Evolutionary conservation across 2,329 filamentous ascomycete genomes (phyloP).

Genomic region (Huntiella decipiens): DNA sequence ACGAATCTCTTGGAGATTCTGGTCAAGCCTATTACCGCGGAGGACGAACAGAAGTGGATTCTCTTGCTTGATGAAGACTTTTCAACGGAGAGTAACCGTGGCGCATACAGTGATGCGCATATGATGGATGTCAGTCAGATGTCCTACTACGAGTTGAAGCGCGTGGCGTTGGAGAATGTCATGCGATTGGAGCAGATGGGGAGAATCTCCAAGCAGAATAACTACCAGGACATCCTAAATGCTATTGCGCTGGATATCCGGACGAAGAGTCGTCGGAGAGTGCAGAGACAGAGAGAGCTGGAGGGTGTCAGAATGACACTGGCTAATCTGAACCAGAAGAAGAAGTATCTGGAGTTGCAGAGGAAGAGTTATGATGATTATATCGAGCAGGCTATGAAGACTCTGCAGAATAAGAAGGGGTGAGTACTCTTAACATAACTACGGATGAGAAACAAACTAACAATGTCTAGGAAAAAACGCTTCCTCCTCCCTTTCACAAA

Average conservation of each 20-base stretch:
- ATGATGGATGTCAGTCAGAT: slow-evolving; percentile 78
- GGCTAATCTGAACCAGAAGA: slow-evolving; percentile 63
- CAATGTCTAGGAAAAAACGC: slow-evolving; percentile 49
- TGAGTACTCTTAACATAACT: slow-evolving; percentile 21
- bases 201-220: slow-evolving; percentile 73
- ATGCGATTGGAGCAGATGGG: slow-evolving; percentile 73
- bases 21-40: slow-evolving; percentile 66
- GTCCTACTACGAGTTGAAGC: slow-evolving; percentile 82
- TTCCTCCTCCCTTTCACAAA: slow-evolving; percentile 95
- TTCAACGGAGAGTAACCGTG: slow-evolving; percentile 34
- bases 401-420: slow-evolving; percentile 90
- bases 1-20: slow-evolving; percentile 87
- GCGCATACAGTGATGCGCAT: slow-evolving; percentile 78
- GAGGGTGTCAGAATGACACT: slow-evolving; percentile 66
- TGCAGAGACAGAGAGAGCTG: slow-evolving; percentile 79
- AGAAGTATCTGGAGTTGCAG: slow-evolving; percentile 81
- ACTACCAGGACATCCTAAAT: slow-evolving; percentile 95
- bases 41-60: slow-evolving; percentile 83
- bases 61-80: slow-evolving; percentile 68
- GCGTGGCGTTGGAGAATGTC: slow-evolving; percentile 83
- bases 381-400: slow-evolving; percentile 95
- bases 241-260: slow-evolving; percentile 92
- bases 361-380: slow-evolving; percentile 98
- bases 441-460: slow-evolving; percentile 2
- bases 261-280: slow-evolving; percentile 80